Conservation (phyloP, 345 rosid species). For the Populus pruinosa region DNA sequence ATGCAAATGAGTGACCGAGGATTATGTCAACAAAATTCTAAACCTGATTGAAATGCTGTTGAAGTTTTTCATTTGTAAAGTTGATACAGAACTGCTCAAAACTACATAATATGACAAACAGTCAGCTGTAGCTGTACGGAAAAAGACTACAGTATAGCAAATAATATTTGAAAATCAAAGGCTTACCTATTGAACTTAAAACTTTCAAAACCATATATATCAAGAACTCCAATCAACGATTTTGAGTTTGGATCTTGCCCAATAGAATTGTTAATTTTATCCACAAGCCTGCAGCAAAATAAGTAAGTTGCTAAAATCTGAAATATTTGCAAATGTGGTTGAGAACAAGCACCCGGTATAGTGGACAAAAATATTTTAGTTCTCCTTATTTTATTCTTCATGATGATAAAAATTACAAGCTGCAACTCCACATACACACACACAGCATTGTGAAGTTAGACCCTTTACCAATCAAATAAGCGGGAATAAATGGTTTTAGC, state of each 20-base stretch:
- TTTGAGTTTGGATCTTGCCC: slow-evolving; percentile 99
- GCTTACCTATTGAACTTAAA: slow-evolving; percentile 89
- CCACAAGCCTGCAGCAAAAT: slow-evolving; percentile 74
- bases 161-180: slow-evolving; percentile 19
- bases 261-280: slow-evolving; percentile 83
- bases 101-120: slow-evolving; percentile 31
- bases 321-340: slow-evolving; percentile 7
- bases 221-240: slow-evolving; percentile 91
- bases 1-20: slow-evolving; percentile 1
- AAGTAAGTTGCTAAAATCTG: background rate
- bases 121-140: slow-evolving; percentile 17
- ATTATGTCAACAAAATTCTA: slow-evolving; percentile 10
- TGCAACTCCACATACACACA: background rate
- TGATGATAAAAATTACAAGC: no score
- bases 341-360: background rate
- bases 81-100: slow-evolving; percentile 99
- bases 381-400: background rate
- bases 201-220: slow-evolving; percentile 98
- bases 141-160: slow-evolving; percentile 1
- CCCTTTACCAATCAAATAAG: slow-evolving; percentile 90
- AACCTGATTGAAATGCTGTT: slow-evolving; percentile 99
- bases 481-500: slow-evolving; percentile 96
- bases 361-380: background rate
- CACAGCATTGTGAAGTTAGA: slow-evolving; percentile 7
- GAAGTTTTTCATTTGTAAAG: slow-evolving; percentile 97